Conservation (phyloP, 805 yeast species). For the Komagataella pseudopastoris region DNA sequence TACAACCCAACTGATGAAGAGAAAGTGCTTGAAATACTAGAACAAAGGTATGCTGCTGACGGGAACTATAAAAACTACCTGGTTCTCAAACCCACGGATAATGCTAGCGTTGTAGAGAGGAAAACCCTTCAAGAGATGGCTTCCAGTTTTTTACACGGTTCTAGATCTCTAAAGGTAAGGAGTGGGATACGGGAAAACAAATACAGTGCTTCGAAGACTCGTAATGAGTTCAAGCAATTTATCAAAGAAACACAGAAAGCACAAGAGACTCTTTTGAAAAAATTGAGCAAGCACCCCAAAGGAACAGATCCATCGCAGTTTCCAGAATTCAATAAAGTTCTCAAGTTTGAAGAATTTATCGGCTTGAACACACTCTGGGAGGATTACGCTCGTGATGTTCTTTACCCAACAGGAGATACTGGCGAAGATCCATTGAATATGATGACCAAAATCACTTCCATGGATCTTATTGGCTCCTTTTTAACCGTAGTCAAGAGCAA, state of each 20-base stretch:
- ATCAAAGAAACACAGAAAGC: constrained; percentile 16
- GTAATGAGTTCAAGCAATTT: constrained; percentile 28
- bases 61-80: constrained; percentile 35
- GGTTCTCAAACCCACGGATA: constrained; percentile 23
- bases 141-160: constrained; percentile 6
- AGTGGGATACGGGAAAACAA: constrained; percentile 7
- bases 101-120: constrained; percentile 5
- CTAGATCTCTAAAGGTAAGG: not conserved
- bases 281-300: constrained; percentile 17
- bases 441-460: constrained; percentile 49
- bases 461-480: constrained; percentile 74
- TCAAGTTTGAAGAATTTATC: constrained; percentile 33
- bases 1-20: constrained; percentile 18
- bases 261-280: constrained; percentile 19
- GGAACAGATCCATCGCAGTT: constrained; percentile 13
- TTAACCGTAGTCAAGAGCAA: constrained; percentile 44
- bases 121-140: constrained; percentile 8
- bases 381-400: constrained; percentile 45
- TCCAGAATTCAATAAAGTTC: constrained; percentile 9
- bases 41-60: constrained; percentile 27
- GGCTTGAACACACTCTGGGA: constrained; percentile 61
- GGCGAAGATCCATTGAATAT: constrained; percentile 17
- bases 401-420: constrained; percentile 13
- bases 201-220: constrained; percentile 11
- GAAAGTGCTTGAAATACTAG: constrained; percentile 25